These are phyloP conservation scores for Helminthosporium solani DNA, from an alignment of 2,329 filamentous ascomycete genomes.

Conservation along the genomic window DNA sequence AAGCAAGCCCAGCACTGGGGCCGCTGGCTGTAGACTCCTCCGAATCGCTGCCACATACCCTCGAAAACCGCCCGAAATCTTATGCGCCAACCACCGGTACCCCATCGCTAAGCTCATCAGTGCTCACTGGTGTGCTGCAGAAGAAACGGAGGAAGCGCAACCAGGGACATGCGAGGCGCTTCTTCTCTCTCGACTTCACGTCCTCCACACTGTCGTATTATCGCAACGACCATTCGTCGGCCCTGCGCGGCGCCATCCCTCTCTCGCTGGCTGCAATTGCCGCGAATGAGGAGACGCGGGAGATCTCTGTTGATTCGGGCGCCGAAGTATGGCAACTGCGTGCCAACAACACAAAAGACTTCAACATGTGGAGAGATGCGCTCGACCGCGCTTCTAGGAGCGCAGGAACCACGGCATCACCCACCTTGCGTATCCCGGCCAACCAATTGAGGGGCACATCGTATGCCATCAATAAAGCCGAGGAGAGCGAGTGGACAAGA, in stretches of 20 bases:
- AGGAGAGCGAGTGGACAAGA: conserved; percentile 82
- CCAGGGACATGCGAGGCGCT: conserved; percentile 88
- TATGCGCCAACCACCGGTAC: conserved; percentile 20
- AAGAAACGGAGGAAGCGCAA: conserved; percentile 92
- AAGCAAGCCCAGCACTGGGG: conserved; percentile 44
- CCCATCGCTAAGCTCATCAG: conserved; percentile 47
- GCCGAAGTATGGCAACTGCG: conserved; percentile 96
- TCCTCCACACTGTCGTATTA: conserved; percentile 96
- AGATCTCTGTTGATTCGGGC: conserved; percentile 95
- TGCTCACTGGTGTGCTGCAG: conserved; percentile 80
- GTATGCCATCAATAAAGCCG: conserved; percentile 47
- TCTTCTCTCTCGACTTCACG: conserved; percentile 94
- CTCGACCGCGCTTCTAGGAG: conserved; percentile 75
- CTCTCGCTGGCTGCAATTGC: conserved; percentile 88
- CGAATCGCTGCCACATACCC: conserved; percentile 49
- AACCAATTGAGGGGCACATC: conserved; percentile 19
- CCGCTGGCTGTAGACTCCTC: conserved; percentile 49
- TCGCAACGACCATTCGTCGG: conserved; percentile 88
- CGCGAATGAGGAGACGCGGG: conserved; percentile 80
- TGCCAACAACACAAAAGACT: conserved; percentile 80
- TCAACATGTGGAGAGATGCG: conserved; percentile 81
- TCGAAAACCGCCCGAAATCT: conserved; percentile 46
- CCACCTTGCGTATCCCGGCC: conserved; percentile 31
- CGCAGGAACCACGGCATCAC: conserved; percentile 32
- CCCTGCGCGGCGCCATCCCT: conserved; percentile 87